Base-by-base conservation (phyloP, 768 basidiomycete genomes). In the Dioszegia hungarica region DNA sequence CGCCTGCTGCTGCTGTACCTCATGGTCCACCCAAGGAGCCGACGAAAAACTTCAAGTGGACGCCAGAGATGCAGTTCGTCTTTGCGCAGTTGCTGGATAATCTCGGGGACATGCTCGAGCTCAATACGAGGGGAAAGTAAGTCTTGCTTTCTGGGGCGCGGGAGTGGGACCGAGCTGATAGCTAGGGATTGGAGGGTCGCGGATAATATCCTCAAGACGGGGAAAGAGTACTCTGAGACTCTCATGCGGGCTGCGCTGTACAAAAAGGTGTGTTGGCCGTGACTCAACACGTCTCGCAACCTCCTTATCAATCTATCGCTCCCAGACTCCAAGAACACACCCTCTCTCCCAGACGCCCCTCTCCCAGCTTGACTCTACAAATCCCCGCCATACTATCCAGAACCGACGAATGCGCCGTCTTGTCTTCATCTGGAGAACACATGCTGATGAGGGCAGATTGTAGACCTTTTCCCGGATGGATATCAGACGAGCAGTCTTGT, bases 391-490 rank as follows among this genome's bases (percentile, higher is more conserved):
- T n/a, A n/a, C n/a, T n/a, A n/a, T n/a, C n/a, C n/a, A n/a, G n/a
- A n/a, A n/a, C n/a, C n/a, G n/a, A n/a, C n/a, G n/a, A n/a, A n/a
- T n/a, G n/a, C n/a, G n/a, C n/a, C n/a, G n/a, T n/a, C n/a, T n/a
- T n/a, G n/a, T n/a, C n/a, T n/a, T n/a, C n/a, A n/a, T n/a, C n/a
- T n/a, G n/a, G 24, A 33, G 24, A 25, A 19, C 27, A 8, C 24
- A 43, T 48, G 50, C 38, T 38, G 9, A 53, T 29, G 6, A 17
- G 8, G n/a, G 29, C 48, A 67, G 68, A 60, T 74, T 25, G 41
- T 64, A 15, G 63, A 65, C 8, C 38, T 52, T 15, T 75, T 72
- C 67, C 73, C 73, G 5, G 67, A 68, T 15, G 73, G 70, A 12
- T 72, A 45, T 44, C 64, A 62, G 61, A 53, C 46, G 4, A 64